Conservation (phyloP, 352 stramenopile genomes). For the Pelagophyceae sp. region DNA sequence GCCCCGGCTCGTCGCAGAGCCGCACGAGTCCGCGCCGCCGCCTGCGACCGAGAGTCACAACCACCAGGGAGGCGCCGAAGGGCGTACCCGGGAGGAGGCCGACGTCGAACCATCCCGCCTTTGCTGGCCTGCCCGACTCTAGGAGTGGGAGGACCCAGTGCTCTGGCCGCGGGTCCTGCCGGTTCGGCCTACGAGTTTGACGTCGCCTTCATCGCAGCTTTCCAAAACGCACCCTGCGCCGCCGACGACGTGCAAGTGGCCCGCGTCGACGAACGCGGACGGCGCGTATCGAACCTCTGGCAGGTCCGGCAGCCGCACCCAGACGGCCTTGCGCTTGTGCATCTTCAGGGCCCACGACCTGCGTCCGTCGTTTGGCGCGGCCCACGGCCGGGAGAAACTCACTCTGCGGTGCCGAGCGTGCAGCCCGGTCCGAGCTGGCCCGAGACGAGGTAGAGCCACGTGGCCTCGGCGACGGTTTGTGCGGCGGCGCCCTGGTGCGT, state of each 20-base stretch:
- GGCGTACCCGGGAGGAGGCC: neutral
- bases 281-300: slow-evolving; percentile 16
- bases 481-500: slow-evolving; percentile 15
- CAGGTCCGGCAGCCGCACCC: slow-evolving; percentile 4
- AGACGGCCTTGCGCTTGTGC: neutral
- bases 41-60: neutral
- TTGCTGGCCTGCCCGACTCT: neutral
- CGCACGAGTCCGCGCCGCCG: slow-evolving; percentile 12
- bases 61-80: neutral
- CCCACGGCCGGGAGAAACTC: no score
- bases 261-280: neutral
- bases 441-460: slow-evolving; percentile 11
- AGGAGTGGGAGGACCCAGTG: slow-evolving; percentile 10
- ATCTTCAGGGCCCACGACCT: neutral
- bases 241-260: neutral
- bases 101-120: neutral
- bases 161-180: slow-evolving; percentile 1
- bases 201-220: no score
- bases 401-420: slow-evolving; percentile 11
- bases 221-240: no score
- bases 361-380: no score
- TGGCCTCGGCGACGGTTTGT: neutral
- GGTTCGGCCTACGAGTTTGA: no score
- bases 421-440: slow-evolving; percentile 11
- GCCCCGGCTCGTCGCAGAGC: neutral